These are phyloP conservation scores for Candida berthetii DNA, from an alignment of 805 yeast species.

Conservation along the genomic window DNA sequence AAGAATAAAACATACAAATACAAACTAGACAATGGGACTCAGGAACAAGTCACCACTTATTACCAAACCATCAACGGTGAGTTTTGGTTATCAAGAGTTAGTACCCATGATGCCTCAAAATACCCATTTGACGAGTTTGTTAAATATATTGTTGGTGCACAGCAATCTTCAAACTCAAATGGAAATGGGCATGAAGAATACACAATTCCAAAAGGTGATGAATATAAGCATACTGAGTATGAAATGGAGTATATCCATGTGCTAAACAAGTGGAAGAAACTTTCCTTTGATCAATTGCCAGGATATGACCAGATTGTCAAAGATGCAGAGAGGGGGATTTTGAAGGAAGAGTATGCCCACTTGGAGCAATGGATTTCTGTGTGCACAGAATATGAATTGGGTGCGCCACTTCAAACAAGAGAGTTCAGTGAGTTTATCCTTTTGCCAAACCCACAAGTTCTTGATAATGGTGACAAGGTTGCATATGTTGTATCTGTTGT, in stretches of 20 bases:
- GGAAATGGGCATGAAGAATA: not conserved
- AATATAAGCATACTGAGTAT: constrained; percentile 16
- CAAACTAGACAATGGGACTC: constrained; percentile 7
- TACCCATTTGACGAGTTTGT: not conserved
- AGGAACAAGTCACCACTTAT: constrained; percentile 18
- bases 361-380: constrained; percentile 15
- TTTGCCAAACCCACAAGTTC: constrained; percentile 1
- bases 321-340: not conserved
- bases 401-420: constrained; percentile 21
- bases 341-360: not conserved
- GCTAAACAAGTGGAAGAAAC: constrained; percentile 9
- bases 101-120: constrained; percentile 9
- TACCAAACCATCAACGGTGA: constrained; percentile 13
- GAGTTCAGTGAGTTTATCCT: constrained; percentile 25
- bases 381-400: constrained; percentile 22
- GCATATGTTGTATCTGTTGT: constrained; percentile 20
- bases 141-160: constrained; percentile 15
- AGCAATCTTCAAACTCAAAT: not conserved
- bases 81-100: constrained; percentile 21
- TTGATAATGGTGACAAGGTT: not conserved
- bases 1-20: constrained; percentile 18
- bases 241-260: constrained; percentile 25
- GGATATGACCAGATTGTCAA: constrained; percentile 2
- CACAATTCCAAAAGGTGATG: constrained; percentile 4
- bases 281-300: constrained; percentile 8